These are phyloP conservation scores for Cytospora piceicola DNA, from an alignment of 2,329 filamentous ascomycete species.

Conservation along the genomic window DNA sequence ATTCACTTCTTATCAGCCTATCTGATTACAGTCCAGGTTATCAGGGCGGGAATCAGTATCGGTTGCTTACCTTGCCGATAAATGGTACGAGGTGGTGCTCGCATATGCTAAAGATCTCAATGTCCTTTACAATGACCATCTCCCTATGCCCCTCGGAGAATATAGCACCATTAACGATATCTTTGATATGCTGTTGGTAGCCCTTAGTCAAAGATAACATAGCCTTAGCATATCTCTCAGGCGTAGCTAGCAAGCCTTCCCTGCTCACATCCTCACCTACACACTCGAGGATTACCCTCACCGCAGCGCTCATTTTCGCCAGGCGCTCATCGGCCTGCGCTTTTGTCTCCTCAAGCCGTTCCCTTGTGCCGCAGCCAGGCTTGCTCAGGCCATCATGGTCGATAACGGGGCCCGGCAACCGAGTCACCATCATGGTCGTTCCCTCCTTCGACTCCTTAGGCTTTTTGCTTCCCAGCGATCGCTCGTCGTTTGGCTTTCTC, in stretches of 20 bases:
- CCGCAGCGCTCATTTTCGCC: constrained; percentile 62
- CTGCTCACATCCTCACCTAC: constrained; percentile 69
- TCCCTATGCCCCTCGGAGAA: constrained; percentile 97
- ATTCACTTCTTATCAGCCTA: neutral
- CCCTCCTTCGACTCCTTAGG: constrained; percentile 25
- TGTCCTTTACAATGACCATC: constrained; percentile 96
- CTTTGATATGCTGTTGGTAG: constrained; percentile 89
- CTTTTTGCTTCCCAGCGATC: constrained; percentile 28
- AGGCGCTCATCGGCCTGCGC: constrained; percentile 56
- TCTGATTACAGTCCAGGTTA: neutral
- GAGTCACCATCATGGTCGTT: constrained; percentile 36
- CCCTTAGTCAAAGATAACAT: constrained; percentile 95
- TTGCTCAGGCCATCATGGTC: constrained; percentile 65
- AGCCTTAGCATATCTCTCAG: constrained; percentile 89
- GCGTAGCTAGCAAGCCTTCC: constrained; percentile 68
- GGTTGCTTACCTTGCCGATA: constrained; percentile 74
- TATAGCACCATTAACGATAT: constrained; percentile 92
- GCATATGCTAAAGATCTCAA: constrained; percentile 91
- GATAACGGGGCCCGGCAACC: constrained; percentile 59
- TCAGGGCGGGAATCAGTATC: neutral
- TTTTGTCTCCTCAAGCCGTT: constrained; percentile 46
- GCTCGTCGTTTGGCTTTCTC: constrained; percentile 12
- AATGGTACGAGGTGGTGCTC: constrained; percentile 98
- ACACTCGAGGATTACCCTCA: constrained; percentile 68
- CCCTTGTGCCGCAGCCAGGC: constrained; percentile 42